Conservation (phyloP, 345 rosid species). For the Heritiera fomes region DNA sequence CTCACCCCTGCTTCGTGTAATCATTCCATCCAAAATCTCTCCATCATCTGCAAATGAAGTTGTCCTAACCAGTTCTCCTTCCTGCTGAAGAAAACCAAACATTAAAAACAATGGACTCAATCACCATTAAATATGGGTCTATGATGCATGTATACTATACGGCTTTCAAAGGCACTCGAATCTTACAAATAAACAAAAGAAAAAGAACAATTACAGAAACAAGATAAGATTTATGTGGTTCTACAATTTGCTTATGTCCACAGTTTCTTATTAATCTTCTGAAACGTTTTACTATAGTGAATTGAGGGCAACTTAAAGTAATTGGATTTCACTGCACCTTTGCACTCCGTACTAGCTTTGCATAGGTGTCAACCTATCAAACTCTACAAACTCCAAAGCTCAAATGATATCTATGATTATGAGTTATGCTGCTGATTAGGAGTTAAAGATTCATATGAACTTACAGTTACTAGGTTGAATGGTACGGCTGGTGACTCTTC, state of each 20-base stretch:
- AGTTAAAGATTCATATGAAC: conserved; percentile 13
- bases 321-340: too few relatives aligned
- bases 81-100: conserved; percentile 37
- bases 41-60: conserved; percentile 67
- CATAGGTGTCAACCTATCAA: too few relatives aligned
- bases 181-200: too few relatives aligned
- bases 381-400: too few relatives aligned
- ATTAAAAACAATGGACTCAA: background rate
- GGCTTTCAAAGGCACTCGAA: background rate
- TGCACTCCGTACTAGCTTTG: too few relatives aligned
- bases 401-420: background rate
- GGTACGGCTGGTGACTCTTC: conserved; percentile 85
- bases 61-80: conserved; percentile 59
- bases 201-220: too few relatives aligned
- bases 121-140: background rate
- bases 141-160: background rate
- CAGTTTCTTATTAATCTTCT: too few relatives aligned
- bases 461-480: conserved; percentile 65
- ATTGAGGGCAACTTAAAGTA: too few relatives aligned
- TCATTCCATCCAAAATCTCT: conserved; percentile 76
- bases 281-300: too few relatives aligned
- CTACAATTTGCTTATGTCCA: too few relatives aligned
- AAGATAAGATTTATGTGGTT: too few relatives aligned
- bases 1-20: conserved; percentile 89
- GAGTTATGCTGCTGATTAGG: background rate